Percentiles rank a stretch among this genome's conserved stretches.
Conservation (phyloP, 768 basidiomycete genomes). For the Kwoniella mangroviensis region DNA sequence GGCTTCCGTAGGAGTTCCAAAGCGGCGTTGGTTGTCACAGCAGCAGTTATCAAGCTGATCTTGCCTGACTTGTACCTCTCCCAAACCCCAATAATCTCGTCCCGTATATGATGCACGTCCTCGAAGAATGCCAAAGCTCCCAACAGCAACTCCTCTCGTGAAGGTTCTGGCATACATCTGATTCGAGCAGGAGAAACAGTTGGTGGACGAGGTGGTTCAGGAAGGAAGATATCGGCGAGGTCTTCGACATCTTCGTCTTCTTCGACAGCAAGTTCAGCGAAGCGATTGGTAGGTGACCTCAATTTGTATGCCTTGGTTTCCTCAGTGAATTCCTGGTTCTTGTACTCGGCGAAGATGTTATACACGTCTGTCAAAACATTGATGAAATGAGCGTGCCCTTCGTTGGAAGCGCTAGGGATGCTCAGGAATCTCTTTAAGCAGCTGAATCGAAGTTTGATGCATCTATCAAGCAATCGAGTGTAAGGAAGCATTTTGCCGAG, state of each 20-base stretch:
- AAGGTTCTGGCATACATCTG: conserved; percentile 2
- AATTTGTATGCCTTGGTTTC: not conserved
- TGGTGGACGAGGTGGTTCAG: conserved; percentile 17
- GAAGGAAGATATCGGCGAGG: conserved; percentile 26
- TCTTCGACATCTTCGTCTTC: conserved; percentile 21
- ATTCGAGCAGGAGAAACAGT: not conserved
- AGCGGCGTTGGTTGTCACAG: conserved; percentile 29
- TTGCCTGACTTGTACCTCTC: conserved; percentile 11
- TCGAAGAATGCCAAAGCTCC: conserved; percentile 17
- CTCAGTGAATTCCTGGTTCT: not conserved
- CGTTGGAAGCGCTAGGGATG: not conserved
- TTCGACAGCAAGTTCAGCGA: conserved; percentile 2
- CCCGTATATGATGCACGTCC: conserved; percentile 22
- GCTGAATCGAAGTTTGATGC: conserved; percentile 18
- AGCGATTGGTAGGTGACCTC: not conserved
- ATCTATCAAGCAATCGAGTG: conserved; percentile 16
- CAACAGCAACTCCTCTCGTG: conserved; percentile 11
- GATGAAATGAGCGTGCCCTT: conserved; percentile 19
- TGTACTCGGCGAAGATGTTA: not conserved
- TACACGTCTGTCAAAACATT: conserved; percentile 9
- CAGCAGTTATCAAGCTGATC: conserved; percentile 24
- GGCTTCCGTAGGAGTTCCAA: conserved; percentile 21
- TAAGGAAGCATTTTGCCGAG: too few relatives aligned
- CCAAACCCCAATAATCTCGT: conserved; percentile 29
- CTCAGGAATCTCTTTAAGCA: conserved; percentile 7